Base-by-base conservation (phyloP, 805 yeast genomes). In the Candida stauntonica region DNA sequence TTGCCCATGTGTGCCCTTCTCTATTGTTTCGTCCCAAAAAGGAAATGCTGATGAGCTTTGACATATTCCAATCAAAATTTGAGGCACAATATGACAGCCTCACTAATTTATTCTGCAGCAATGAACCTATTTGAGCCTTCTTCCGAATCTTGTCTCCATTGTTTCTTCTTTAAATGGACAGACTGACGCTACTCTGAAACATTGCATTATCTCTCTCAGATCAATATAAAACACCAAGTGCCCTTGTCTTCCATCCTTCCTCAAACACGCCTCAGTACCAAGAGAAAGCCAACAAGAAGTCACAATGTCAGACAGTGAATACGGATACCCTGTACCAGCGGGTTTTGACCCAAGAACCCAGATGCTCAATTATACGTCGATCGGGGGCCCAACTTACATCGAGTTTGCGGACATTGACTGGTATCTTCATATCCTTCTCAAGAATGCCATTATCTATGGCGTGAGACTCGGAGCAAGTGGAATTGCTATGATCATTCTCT, bases 401-500 rank as follows among this genome's bases (percentile, higher is more conserved):
- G 49, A 71, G 0, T 71, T 75, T 36, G 52, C 47, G 3, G 71
- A 72, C 19, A 34, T 77, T 3, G 77, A 76, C 46, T 33, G 42
- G 11, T 58, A 63, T 33, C 50, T 67, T 26, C 53, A 57, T 33
- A 51, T 54, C 5, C 55, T 54, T 26, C 38, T 67, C 27, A 63
- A 67, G 28, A 58, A 66, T 26, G 69, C 70, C 0, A 64, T 73
- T 16, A 62, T 79, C 29, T 72, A 70, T 52, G 84, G 86, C 11
- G 68, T 72, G 3, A 67, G 82, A 44, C 61, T 80, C 27, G 86
- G 86, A 12, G 68, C 79, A 29, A 70, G 77, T 2, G 60, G 63
- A 6, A 42, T 73, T 2, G 68, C 79, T 5, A 54, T 75, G 36
- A 57, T 72, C 11, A 56, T 70, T 5, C 60, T 79, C 30, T 67